Percentiles rank a stretch among this genome's conserved stretches.
These are phyloP conservation scores for Solanum stenotomum DNA, from an alignment of 257 asterid genomes.

Conservation along the genomic window DNA sequence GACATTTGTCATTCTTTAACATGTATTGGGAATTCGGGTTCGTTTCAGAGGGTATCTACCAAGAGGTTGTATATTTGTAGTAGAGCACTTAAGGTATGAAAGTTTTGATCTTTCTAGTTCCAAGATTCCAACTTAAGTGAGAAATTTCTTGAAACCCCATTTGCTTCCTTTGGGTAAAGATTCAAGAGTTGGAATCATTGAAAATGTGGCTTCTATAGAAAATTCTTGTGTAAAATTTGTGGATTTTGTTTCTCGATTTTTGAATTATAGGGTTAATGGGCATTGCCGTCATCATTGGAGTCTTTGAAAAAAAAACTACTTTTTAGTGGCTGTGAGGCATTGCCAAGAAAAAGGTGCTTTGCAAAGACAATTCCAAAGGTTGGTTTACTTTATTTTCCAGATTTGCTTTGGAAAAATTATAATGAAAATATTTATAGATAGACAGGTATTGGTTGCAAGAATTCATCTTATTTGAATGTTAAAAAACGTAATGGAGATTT, in stretches of 20 bases:
- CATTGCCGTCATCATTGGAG: conserved; percentile 58
- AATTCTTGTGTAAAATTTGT: conserved; percentile 54
- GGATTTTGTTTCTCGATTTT: conserved; percentile 37
- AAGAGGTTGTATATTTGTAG: no score
- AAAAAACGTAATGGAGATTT: conserved; percentile 19
- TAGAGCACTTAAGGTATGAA: no score
- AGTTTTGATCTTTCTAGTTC: no score
- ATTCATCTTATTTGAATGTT: background rate
- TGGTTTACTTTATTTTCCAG: conserved; percentile 9
- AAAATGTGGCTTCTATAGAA: conserved; percentile 45
- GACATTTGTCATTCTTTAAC: no score
- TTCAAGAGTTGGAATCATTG: conserved; percentile 17
- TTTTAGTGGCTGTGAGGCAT: background rate
- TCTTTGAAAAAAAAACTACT: conserved; percentile 38
- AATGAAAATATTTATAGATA: no score
- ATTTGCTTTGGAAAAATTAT: no score
- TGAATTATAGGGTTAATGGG: conserved; percentile 43
- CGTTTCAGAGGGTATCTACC: no score
- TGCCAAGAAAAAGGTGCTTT: conserved; percentile 29
- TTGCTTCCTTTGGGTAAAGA: conserved; percentile 14
- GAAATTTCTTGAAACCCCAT: conserved; percentile 1
- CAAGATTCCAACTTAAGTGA: no score
- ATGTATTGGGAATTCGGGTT: no score
- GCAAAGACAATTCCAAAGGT: conserved; percentile 30
- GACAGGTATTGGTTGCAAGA: background rate